phyloP scores from a whole-genome alignment of 805 yeast genomes.

The Metschnikowia santaceciliae region DNA sequence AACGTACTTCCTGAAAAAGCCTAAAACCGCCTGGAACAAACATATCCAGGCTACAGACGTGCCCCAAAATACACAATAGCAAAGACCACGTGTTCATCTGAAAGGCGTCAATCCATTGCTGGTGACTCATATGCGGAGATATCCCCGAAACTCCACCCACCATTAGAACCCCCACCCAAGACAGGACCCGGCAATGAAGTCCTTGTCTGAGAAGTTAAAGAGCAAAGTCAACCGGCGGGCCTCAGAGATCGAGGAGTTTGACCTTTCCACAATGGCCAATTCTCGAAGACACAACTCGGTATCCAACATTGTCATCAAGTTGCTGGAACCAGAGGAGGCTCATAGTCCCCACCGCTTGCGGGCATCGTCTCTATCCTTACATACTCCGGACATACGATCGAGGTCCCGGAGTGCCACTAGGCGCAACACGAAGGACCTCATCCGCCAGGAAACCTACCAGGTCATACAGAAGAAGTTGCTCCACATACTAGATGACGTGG shows the following conservation, averaged over 20 bases:
- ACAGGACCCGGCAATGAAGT: slow-evolving; percentile 8
- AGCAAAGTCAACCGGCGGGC: slow-evolving; percentile 26
- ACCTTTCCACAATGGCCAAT: slow-evolving; percentile 13
- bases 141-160: neutral
- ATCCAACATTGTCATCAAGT: slow-evolving; percentile 21
- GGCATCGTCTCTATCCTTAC: slow-evolving; percentile 8
- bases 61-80: neutral
- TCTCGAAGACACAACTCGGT: slow-evolving; percentile 20
- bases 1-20: neutral
- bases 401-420: slow-evolving; percentile 21
- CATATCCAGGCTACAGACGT: neutral
- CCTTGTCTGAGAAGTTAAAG: slow-evolving; percentile 24
- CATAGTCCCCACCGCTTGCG: slow-evolving; percentile 4
- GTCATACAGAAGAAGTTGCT: slow-evolving; percentile 34
- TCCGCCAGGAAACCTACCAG: slow-evolving; percentile 36
- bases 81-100: neutral
- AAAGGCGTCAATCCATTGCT: neutral
- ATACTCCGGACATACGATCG: slow-evolving; percentile 8
- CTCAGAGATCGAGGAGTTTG: slow-evolving; percentile 23
- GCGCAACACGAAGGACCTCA: slow-evolving; percentile 33
- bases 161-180: neutral
- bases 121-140: neutral
- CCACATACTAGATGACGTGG: slow-evolving; percentile 30
- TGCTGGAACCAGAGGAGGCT: slow-evolving; percentile 15
- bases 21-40: too few species aligned